phyloP scores from a whole-genome alignment of 108 stramenopile species.

The Cyclotella baltica region DNA sequence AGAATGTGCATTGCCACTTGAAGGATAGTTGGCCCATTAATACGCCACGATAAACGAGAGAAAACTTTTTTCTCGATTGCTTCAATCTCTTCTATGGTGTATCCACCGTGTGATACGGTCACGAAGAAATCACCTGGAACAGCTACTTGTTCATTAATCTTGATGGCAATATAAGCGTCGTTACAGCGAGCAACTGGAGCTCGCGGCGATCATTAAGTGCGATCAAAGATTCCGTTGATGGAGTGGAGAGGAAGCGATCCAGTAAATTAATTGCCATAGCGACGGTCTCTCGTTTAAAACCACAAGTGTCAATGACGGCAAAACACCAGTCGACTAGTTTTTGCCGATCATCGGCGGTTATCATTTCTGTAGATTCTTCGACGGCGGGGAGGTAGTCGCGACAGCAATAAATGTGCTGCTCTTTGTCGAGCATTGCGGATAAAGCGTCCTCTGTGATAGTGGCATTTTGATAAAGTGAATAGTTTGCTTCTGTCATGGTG shows the following conservation, averaged over 20 bases:
- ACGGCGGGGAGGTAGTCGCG: constrained; percentile 16
- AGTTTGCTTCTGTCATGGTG: too few relatives aligned
- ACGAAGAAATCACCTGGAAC: constrained; percentile 58
- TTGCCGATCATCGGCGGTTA: constrained; percentile 19
- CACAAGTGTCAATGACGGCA: constrained; percentile 51
- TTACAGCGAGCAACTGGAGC: constrained; percentile 66
- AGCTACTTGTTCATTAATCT: constrained; percentile 60
- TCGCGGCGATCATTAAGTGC: constrained; percentile 22
- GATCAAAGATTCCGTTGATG: constrained; percentile 8
- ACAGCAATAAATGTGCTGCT: neutral
- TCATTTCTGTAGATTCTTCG: neutral
- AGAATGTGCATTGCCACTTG: constrained; percentile 38
- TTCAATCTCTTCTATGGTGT: constrained; percentile 58
- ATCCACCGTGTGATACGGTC: constrained; percentile 57
- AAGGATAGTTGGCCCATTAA: constrained; percentile 39
- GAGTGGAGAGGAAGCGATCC: constrained; percentile 59
- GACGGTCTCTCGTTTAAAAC: constrained; percentile 65
- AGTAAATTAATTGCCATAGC: constrained; percentile 58
- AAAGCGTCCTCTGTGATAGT: constrained; percentile 6
- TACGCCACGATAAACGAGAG: constrained; percentile 46
- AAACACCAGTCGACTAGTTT: constrained; percentile 67
- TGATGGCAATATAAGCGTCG: constrained; percentile 65
- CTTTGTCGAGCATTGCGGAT: constrained; percentile 14
- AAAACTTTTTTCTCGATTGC: constrained; percentile 58
- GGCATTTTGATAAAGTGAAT: too few relatives aligned